phyloP scores from a whole-genome alignment of 169 alveolate species.

The Babesia ovata region DNA sequence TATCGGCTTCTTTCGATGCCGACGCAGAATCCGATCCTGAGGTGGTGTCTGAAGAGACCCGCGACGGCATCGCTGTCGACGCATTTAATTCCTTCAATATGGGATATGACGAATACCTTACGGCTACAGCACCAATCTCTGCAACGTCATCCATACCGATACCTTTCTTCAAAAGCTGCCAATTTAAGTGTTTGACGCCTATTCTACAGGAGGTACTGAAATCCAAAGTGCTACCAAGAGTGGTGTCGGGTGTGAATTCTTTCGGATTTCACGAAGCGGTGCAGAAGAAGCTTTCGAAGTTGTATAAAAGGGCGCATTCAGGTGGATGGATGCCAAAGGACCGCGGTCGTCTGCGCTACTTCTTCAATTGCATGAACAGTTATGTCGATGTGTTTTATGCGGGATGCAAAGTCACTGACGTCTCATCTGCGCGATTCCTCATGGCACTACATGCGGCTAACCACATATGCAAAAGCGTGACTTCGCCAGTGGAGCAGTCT shows the following conservation, averaged over 20 bases:
- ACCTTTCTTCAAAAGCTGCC: slow-evolving; percentile 33
- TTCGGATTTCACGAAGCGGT: slow-evolving; percentile 15
- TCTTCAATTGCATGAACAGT: slow-evolving; percentile 54
- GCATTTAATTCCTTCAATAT: slow-evolving; percentile 36
- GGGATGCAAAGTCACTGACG: slow-evolving; percentile 8
- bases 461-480: slow-evolving; percentile 41
- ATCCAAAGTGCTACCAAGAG: slow-evolving; percentile 24
- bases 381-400: slow-evolving; percentile 61
- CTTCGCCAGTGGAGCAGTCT: slow-evolving; percentile 53
- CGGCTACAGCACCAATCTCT: slow-evolving; percentile 9
- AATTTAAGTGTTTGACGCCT: slow-evolving; percentile 36
- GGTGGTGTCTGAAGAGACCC: slow-evolving; percentile 14
- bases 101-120: slow-evolving; percentile 47
- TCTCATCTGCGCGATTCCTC: slow-evolving; percentile 35
- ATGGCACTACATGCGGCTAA: slow-evolving; percentile 53
- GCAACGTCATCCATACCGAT: background rate
- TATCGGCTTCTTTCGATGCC: background rate
- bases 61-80: slow-evolving; percentile 18
- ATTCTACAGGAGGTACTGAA: slow-evolving; percentile 21
- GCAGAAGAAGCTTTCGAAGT: slow-evolving; percentile 18
- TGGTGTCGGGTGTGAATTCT: background rate
- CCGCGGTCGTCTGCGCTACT: slow-evolving; percentile 21
- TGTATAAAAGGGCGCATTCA: slow-evolving; percentile 1
- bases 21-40: slow-evolving; percentile 56
- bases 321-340: slow-evolving; percentile 1